phyloP scores from a whole-genome alignment of 2,329 filamentous ascomycete genomes.

The Colletotrichum liaoningense region DNA sequence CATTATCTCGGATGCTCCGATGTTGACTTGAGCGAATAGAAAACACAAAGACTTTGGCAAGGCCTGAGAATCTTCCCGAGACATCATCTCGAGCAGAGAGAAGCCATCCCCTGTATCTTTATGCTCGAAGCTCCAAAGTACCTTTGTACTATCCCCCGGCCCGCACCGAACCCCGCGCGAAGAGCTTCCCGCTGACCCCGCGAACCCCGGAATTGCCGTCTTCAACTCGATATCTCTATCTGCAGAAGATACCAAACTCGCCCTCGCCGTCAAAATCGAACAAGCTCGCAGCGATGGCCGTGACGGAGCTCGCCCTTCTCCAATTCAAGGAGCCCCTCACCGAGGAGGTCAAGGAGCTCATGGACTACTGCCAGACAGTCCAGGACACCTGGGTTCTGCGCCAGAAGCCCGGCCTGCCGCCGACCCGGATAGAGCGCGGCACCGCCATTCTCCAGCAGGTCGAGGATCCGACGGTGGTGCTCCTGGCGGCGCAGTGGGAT shows the following conservation, averaged over 20 bases:
- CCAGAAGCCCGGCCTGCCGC: constrained; percentile 48
- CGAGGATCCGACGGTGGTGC: constrained; percentile 49
- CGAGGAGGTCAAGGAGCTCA: constrained; percentile 45
- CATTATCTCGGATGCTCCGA: neutral
- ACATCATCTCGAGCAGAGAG: neutral
- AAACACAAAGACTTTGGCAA: neutral
- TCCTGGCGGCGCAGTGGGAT: constrained; percentile 59
- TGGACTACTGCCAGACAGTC: constrained; percentile 45
- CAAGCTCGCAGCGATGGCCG: constrained; percentile 43
- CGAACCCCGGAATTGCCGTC: constrained; percentile 3
- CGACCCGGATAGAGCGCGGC: constrained; percentile 48
- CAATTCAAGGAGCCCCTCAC: constrained; percentile 44
- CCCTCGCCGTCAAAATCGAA: neutral
- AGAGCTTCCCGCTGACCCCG: constrained; percentile 14
- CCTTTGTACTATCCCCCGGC: constrained; percentile 3
- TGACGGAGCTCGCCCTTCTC: constrained; percentile 54
- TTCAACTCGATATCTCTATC: neutral
- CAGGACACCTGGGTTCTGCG: constrained; percentile 55
- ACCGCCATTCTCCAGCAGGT: constrained; percentile 48
- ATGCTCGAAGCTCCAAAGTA: neutral
- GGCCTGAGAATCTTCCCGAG: neutral
- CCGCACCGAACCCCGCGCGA: constrained; percentile 30
- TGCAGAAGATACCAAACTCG: neutral
- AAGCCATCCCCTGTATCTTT: neutral
- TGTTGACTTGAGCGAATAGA: neutral